These are phyloP conservation scores for Fagus crenata DNA, from an alignment of 306 rosid species.

Conservation along the genomic window DNA sequence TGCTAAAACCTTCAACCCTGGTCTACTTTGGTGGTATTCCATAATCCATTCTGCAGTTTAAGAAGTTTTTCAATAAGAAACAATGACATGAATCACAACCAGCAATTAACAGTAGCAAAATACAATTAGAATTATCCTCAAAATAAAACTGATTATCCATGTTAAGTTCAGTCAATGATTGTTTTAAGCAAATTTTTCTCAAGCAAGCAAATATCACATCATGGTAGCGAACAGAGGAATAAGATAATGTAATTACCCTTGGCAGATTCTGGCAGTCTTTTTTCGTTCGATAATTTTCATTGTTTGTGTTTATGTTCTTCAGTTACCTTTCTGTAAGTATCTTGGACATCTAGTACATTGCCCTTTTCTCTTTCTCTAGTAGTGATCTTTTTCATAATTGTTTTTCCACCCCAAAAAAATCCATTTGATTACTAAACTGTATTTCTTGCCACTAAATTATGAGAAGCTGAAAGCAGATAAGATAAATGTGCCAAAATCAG, in stretches of 20 bases:
- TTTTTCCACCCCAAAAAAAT: conserved; percentile 8
- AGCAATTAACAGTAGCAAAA: not conserved
- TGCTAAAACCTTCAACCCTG: conserved; percentile 63
- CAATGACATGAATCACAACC: conserved; percentile 4
- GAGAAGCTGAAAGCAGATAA: conserved; percentile 3
- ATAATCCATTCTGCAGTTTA: conserved; percentile 70
- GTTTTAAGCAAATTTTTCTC: not conserved
- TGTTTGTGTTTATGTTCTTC: not conserved
- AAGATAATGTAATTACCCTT: not conserved
- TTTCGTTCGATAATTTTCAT: not conserved
- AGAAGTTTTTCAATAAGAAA: conserved; percentile 29
- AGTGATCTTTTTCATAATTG: not conserved
- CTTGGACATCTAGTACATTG: not conserved
- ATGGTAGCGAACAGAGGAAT: not conserved
- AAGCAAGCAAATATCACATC: not conserved
- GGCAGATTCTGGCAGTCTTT: not conserved
- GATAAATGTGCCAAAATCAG: conserved; percentile 11
- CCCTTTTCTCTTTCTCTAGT: not conserved
- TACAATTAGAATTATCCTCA: not conserved
- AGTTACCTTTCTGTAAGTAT: not conserved
- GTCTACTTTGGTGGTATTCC: conserved; percentile 69
- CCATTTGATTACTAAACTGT: not conserved
- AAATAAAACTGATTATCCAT: not conserved
- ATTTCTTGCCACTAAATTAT: conserved; percentile 1
- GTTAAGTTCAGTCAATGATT: not conserved